Evolutionary conservation across 225 moss, liverwort and hornwort genomes (phyloP).

Genomic region (Climacium dendroides): DNA sequence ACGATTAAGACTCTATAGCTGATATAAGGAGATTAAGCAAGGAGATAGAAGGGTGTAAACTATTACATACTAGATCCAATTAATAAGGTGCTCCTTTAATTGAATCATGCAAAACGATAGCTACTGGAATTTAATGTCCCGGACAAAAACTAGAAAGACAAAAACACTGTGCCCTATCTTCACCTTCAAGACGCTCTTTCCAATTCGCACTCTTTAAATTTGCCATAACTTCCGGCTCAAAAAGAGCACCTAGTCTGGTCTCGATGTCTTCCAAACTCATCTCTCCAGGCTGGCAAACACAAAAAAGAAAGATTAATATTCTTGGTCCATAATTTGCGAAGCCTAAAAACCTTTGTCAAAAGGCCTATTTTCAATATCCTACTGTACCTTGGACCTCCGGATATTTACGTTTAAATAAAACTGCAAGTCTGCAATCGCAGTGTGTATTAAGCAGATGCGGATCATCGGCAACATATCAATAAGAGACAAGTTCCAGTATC

Average conservation of each 20-base stretch:
- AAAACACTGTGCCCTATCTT: background rate
- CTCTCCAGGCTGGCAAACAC: conserved; percentile 40
- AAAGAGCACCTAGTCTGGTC: conserved; percentile 42
- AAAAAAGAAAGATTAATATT: background rate
- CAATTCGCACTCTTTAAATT: conserved; percentile 76
- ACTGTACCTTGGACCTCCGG: background rate
- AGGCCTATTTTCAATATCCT: background rate
- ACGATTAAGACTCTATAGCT: background rate
- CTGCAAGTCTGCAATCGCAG: background rate
- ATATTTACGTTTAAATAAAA: background rate
- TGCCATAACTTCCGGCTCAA: conserved; percentile 53
- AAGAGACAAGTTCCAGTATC: background rate
- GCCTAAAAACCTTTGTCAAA: background rate
- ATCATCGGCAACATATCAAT: background rate
- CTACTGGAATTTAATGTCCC: background rate
- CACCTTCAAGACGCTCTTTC: conserved; percentile 96
- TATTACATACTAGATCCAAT: background rate
- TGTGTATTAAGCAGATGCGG: background rate
- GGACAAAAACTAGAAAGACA: background rate
- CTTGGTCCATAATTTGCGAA: background rate
- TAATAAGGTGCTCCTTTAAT: background rate
- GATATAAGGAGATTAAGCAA: background rate
- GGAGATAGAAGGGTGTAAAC: background rate
- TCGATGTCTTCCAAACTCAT: conserved; percentile 83
- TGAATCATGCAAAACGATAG: background rate